Base-by-base conservation (phyloP, 441 rosid genomes). In the Jatropha multifida region DNA sequence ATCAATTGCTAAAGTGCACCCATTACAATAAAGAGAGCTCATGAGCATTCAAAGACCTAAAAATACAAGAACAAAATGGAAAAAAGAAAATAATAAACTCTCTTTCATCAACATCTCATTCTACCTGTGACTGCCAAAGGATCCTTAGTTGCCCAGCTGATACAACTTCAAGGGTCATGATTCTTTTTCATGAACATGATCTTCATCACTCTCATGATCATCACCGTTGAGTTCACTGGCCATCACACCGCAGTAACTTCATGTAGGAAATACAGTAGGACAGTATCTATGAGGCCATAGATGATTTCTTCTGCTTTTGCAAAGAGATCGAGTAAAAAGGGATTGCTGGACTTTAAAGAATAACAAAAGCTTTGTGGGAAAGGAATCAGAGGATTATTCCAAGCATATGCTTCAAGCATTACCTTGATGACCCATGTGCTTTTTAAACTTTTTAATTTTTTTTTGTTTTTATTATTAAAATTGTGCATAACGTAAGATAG, bases 371-470 rank as follows among this genome's bases (percentile, higher is more conserved):
- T n/a, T 76, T 65, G 52, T 76, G 78, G 82, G 38, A 71, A 2
- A 32, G 32, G 32, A 32, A 32, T 32, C 32, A 32, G 76, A 63
- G 88, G 72, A 88, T 88, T 87, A 84, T 88, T 27, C 86, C 64
- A 59, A 85, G 89, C 85, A 88, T 88, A 83, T 86, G 77, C 91
- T 81, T 66, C 26, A 62, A 82, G 82, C 88, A 82, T 82, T 82
- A 84, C 73, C 78, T 32, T 32, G 32, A 32, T 32, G 32, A 32
- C 32, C 32, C 0, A 32, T 32, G 2, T 32, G 32, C 32, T 32
- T 32, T 32, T 32, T 32, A 32, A 32, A 32, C 32, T 32, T 32
- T 32, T 32, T 32, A 32, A 1, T 32, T 32, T 32, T 32, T 1
- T 32, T 32, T 32, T 32, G 32, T 32, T 32, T 1, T 32, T 32